phyloP scores from a whole-genome alignment of 495 filamentous ascomycete species.

The Xylaria telfairii region DNA sequence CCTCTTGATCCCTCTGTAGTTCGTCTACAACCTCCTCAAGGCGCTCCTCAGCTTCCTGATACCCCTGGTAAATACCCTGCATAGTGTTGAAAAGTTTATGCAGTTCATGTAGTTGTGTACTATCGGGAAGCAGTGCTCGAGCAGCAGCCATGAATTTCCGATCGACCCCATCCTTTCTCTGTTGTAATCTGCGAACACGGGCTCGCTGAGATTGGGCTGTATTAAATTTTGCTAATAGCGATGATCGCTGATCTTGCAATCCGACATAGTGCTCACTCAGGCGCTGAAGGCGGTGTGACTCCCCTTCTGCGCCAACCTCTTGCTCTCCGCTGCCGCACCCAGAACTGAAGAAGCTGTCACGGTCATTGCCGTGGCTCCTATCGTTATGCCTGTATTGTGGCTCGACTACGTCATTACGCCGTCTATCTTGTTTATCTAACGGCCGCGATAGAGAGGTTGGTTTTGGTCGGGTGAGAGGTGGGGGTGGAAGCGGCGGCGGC shows the following conservation, averaged over 20 bases:
- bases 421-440: neutral
- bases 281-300: slow-evolving; percentile 25
- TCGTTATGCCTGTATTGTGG: neutral
- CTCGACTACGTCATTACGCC: neutral
- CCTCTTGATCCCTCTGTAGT: slow-evolving; percentile 30
- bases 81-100: slow-evolving; percentile 33
- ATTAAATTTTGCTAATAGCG: slow-evolving; percentile 30
- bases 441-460: neutral
- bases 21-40: slow-evolving; percentile 36
- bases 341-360: neutral
- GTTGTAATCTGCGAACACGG: slow-evolving; percentile 32
- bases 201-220: slow-evolving; percentile 29
- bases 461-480: neutral
- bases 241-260: slow-evolving; percentile 31
- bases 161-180: slow-evolving; percentile 34
- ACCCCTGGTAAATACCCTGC: slow-evolving; percentile 31
- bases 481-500: neutral
- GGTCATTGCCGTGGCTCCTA: neutral
- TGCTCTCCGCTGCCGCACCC: slow-evolving; percentile 16
- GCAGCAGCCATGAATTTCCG: slow-evolving; percentile 38
- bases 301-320: slow-evolving; percentile 14
- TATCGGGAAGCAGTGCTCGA: slow-evolving; percentile 30
- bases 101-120: slow-evolving; percentile 29
- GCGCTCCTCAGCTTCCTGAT: slow-evolving; percentile 35
- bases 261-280: slow-evolving; percentile 29